A percentile compares a stretch with the other conserved stretches of the same genome.
These are phyloP conservation scores for Rhamnella rubrinervis DNA, from an alignment of 331 rosid species.

Conservation along the genomic window DNA sequence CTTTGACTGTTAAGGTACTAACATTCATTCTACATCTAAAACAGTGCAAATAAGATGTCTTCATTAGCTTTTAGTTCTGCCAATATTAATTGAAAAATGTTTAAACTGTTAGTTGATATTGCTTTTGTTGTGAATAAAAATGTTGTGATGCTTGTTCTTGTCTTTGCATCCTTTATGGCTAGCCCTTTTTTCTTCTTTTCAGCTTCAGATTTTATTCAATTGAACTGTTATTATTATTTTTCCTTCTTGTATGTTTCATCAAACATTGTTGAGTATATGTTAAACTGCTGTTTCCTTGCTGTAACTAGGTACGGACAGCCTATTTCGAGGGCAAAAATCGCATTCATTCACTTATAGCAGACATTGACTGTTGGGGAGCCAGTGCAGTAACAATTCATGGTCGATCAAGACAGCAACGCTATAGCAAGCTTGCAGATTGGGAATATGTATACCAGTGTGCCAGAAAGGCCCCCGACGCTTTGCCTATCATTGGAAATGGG, in stretches of 20 bases:
- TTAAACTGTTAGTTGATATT: background rate
- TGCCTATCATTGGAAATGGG: slow-evolving; percentile 86
- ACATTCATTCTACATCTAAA: slow-evolving; percentile 2
- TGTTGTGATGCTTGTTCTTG: slow-evolving; percentile 6
- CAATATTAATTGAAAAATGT: slow-evolving; percentile 10
- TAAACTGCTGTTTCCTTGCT: slow-evolving; percentile 18
- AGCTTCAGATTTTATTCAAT: background rate
- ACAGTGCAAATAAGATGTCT: background rate
- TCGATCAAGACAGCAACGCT: slow-evolving; percentile 91
- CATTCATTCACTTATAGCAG: slow-evolving; percentile 73
- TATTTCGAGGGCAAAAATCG: slow-evolving; percentile 89
- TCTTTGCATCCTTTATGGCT: background rate
- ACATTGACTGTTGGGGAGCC: slow-evolving; percentile 79
- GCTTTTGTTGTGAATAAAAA: slow-evolving; percentile 3
- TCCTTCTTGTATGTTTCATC: background rate
- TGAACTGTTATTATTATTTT: background rate
- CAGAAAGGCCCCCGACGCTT: slow-evolving; percentile 52
- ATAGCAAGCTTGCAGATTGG: slow-evolving; percentile 99
- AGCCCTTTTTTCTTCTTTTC: background rate
- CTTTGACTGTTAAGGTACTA: slow-evolving; percentile 74
- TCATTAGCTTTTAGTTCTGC: background rate
- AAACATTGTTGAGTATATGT: slow-evolving; percentile 10
- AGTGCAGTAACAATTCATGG: slow-evolving; percentile 87
- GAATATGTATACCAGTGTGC: slow-evolving; percentile 76
- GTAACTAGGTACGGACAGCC: slow-evolving; percentile 75